Evolutionary conservation across 1,284 basidiomycete genomes (phyloP).

Genomic region (Naganishia albida): DNA sequence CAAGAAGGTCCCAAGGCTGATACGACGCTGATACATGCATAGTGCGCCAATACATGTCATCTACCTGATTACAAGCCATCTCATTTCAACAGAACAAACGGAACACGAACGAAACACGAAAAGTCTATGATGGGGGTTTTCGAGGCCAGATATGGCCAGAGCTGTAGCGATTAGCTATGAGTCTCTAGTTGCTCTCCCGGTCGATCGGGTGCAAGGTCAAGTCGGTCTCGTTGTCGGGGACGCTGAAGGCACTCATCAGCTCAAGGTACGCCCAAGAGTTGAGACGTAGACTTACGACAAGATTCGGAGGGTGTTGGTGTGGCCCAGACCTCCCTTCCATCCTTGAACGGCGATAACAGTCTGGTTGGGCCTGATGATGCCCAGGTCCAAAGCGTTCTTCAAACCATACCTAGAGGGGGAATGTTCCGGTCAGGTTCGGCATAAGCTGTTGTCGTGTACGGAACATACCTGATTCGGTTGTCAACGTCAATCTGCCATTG

Average conservation of each 20-base stretch:
- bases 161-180: neutral
- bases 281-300: constrained; percentile 41
- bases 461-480: constrained; percentile 52
- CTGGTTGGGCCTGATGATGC: constrained; percentile 84
- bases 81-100: neutral
- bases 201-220: constrained; percentile 68
- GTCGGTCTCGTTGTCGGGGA: constrained; percentile 82
- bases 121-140: constrained; percentile 8
- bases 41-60: neutral
- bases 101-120: constrained; percentile 4
- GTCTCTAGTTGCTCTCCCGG: constrained; percentile 34
- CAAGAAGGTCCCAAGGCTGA: neutral
- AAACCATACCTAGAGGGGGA: constrained; percentile 78
- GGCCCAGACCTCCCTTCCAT: constrained; percentile 96
- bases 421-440: neutral
- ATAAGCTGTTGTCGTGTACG: constrained; percentile 22
- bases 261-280: neutral
- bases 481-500: constrained; percentile 97
- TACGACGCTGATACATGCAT: constrained; percentile 3
- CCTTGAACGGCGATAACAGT: constrained; percentile 96
- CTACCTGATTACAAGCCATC: constrained; percentile 14
- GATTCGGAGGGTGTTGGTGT: constrained; percentile 60
- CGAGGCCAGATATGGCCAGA: neutral
- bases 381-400: constrained; percentile 79
- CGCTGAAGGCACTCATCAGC: too few species aligned